phyloP scores from a whole-genome alignment of 108 stramenopile species.

The Cyclotella cryptica region DNA sequence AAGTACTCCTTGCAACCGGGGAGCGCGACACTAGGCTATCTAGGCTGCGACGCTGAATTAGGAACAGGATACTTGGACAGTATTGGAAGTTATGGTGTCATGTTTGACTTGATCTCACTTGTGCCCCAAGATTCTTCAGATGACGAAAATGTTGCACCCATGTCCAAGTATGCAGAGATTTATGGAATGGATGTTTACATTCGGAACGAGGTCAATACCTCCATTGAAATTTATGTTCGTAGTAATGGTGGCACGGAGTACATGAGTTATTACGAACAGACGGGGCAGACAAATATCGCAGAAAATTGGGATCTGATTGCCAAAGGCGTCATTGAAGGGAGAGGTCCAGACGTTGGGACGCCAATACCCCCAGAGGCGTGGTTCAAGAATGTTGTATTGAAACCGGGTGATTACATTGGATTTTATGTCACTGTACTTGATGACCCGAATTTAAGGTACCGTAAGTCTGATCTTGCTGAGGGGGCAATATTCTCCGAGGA shows the following conservation, averaged over 20 bases:
- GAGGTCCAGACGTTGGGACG: constrained; percentile 30
- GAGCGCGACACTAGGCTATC: constrained; percentile 2
- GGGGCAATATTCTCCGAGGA: constrained; percentile 31
- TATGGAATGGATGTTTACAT: constrained; percentile 50
- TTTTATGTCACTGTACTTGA: constrained; percentile 48
- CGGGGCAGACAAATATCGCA: constrained; percentile 34
- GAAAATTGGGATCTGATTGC: constrained; percentile 48
- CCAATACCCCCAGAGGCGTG: constrained; percentile 37
- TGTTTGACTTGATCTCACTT: constrained; percentile 45
- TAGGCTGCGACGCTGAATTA: constrained; percentile 24
- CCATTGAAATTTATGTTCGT: constrained; percentile 37
- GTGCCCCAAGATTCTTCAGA: constrained; percentile 12
- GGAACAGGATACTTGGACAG: constrained; percentile 37
- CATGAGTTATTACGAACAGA: constrained; percentile 26
- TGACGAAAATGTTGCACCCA: constrained; percentile 6
- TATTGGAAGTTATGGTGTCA: constrained; percentile 40
- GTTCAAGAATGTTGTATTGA: constrained; percentile 35
- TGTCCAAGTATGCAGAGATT: constrained; percentile 29
- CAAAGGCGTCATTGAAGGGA: constrained; percentile 26
- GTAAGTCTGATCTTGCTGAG: constrained; percentile 25
- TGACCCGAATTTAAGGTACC: constrained; percentile 39
- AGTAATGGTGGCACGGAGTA: constrained; percentile 18
- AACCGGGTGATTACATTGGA: constrained; percentile 29
- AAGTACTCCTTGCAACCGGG: constrained; percentile 33
- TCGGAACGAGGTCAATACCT: constrained; percentile 30